Evolutionary conservation across 163 green algal species (phyloP), one percentile per base, ranked within the genome.

Genomic region (Trebouxia gelatinosa): DNA sequence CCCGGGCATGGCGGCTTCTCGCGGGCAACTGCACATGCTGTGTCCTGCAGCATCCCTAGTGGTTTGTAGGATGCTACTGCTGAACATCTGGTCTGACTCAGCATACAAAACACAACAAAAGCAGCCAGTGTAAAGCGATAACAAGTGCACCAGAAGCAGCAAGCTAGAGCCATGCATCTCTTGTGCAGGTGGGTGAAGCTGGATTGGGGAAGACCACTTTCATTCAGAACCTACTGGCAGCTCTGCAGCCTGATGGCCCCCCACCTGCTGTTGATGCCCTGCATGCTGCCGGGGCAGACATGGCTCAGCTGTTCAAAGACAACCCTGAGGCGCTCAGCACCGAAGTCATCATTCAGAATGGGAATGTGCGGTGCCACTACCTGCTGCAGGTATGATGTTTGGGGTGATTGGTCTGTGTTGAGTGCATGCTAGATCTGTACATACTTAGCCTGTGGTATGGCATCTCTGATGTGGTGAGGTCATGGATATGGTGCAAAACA

Each of bases 141-240:
- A 13, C 13, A 23, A 13, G 43, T 54, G 11, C 43, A 54, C 13
- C 43, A 54, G 13, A 54, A 13, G 43, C 43, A 23, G 43, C 13
- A 35, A 37, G 54, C 54, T 65, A 7, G n/a, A 65, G 17, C 6
- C 5, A 2, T 70, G 2, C 40, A 16, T 5, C 32, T 46, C 31
- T n/a, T 38, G 5, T 54, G 37, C 64, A 72, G 64, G 64, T 72
- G n/a, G 40, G 67, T n/a, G 67, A 59, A 34, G 54, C 50, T 19
- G 32, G 32, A 5, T 74, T 74, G 50, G 81, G 80, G 74, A 87
- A 84, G 66, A 88, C 87, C 16, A 90, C 87, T 38, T 87, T 91
- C 74, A 80, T 85, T 21, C 68, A 84, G 58, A 91, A 91, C 77
- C 80, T 91, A 39, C 84, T 87, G 68, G 83, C 80, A 3, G 59